Evolutionary conservation across 805 yeast genomes (phyloP).

Genomic region (Maudiozyma turicensis): DNA sequence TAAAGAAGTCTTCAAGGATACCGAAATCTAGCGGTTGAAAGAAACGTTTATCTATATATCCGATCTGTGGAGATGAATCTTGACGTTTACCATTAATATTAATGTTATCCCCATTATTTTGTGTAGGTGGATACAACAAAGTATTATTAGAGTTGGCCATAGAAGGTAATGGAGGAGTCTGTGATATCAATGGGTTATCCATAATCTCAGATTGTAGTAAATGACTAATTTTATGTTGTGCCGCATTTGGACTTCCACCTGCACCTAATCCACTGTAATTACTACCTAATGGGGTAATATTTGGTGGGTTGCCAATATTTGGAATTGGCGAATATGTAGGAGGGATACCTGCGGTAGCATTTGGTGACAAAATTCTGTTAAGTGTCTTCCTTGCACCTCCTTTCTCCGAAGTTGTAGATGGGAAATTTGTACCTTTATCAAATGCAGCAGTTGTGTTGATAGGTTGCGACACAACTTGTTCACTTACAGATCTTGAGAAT

Average conservation of each 20-base stretch:
- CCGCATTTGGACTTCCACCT: neutral
- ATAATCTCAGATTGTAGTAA: neutral
- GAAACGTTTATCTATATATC: neutral
- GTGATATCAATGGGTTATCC: neutral
- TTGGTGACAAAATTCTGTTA: neutral
- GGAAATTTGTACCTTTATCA: neutral
- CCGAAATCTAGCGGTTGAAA: constrained; percentile 12
- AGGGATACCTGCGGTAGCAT: neutral
- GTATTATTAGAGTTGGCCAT: neutral
- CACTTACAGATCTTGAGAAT: neutral
- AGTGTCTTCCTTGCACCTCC: neutral
- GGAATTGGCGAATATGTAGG: neutral
- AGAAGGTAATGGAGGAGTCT: neutral
- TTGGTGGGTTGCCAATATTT: neutral
- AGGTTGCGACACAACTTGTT: neutral
- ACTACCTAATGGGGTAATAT: neutral
- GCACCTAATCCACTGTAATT: neutral
- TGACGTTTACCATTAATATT: neutral
- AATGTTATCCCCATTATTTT: neutral
- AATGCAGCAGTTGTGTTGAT: neutral
- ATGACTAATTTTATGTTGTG: neutral
- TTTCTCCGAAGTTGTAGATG: neutral
- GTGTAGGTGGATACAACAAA: neutral
- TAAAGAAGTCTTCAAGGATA: constrained; percentile 23
- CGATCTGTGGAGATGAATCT: neutral